Base-by-base conservation (phyloP, 2,329 filamentous ascomycete genomes). In the Claviceps humidiphila region DNA sequence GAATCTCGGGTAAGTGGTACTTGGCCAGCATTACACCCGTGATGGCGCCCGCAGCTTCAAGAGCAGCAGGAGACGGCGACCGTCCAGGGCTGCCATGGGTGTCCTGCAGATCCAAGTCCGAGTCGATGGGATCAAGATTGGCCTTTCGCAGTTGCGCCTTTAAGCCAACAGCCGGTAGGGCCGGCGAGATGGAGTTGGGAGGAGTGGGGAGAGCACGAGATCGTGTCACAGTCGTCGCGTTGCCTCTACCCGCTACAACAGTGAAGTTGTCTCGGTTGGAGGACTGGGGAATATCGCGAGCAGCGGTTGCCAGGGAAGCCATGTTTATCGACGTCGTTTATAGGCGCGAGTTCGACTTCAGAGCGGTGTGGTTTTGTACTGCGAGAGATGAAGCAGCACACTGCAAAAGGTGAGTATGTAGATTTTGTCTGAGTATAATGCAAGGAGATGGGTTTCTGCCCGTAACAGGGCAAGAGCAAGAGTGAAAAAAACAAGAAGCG, bases 111-210 rank as follows among this genome's bases (percentile, higher is more conserved):
- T 95, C 90, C 62, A 94, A 78, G 66, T 96, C 89, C 56, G 89
- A 93, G 66, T 94, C 89, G 67, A 90, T 78, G 62, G 76, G 74
- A 58, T 82, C 80, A 63, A 81, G 74, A 60, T 66, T 74, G 58
- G 75, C 75, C 68, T 74, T 76, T 64, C 77, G 76, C 59, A 81
- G 74, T 65, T 83, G 83, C 57, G 80, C 77, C 68, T 85, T 86
- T 65, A 86, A 81, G 62, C 85, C 85, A 62, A 91, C 87, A 55
- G 90, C 87, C 61, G 85, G 83, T 59, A 96, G 77, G 60, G 81
- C 84, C 48, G 91, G 91, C 56, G 90, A 96, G 67, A 96, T 89
- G 69, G 90, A 96, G 74, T 91, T 94, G 56, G 91, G 91, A 65
- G 91, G 91, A 67, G 91, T 96, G 57, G 87, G 89, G 63, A 95